phyloP scores from a whole-genome alignment of 2,329 filamentous ascomycete species.

The Biscogniauxia sp. region DNA sequence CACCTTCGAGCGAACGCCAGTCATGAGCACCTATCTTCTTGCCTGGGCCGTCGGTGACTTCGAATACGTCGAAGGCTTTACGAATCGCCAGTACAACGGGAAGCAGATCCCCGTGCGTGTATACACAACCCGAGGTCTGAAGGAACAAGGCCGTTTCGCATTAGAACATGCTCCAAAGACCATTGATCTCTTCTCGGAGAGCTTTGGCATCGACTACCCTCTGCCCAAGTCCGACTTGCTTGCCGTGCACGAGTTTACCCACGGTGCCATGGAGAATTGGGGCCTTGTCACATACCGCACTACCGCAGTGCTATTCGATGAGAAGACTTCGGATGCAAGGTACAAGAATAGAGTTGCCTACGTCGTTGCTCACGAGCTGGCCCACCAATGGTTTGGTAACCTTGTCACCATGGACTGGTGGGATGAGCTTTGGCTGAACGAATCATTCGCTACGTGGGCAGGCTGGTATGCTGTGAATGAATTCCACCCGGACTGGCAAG shows the following conservation, averaged over 20 bases:
- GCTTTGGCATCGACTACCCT: constrained; percentile 90
- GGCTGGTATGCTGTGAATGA: constrained; percentile 91
- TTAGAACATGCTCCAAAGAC: constrained; percentile 88
- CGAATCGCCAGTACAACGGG: constrained; percentile 85
- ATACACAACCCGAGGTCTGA: constrained; percentile 92
- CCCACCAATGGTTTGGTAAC: constrained; percentile 95
- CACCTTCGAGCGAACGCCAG: constrained; percentile 76
- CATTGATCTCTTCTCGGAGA: constrained; percentile 94
- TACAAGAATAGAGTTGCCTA: constrained; percentile 96
- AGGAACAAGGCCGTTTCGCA: constrained; percentile 87
- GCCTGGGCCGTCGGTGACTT: constrained; percentile 97
- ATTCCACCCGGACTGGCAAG: constrained; percentile 94
- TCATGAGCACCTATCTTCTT: constrained; percentile 90
- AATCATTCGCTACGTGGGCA: constrained; percentile 97
- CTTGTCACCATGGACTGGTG: constrained; percentile 97
- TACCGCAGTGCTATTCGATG: constrained; percentile 94
- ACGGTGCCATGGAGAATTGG: constrained; percentile 94
- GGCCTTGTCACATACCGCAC: constrained; percentile 94
- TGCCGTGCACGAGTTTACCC: constrained; percentile 88
- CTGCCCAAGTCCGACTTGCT: constrained; percentile 89
- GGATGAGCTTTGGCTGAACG: constrained; percentile 91
- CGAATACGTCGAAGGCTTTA: constrained; percentile 91
- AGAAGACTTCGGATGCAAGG: constrained; percentile 81
- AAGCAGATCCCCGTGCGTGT: constrained; percentile 90
- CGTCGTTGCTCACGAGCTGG: constrained; percentile 96